Percentiles rank a stretch among this genome's conserved stretches.
These are phyloP conservation scores for Spinellus fusiger DNA, from an alignment of 192 early-diverging fungal species.

Conservation along the genomic window DNA sequence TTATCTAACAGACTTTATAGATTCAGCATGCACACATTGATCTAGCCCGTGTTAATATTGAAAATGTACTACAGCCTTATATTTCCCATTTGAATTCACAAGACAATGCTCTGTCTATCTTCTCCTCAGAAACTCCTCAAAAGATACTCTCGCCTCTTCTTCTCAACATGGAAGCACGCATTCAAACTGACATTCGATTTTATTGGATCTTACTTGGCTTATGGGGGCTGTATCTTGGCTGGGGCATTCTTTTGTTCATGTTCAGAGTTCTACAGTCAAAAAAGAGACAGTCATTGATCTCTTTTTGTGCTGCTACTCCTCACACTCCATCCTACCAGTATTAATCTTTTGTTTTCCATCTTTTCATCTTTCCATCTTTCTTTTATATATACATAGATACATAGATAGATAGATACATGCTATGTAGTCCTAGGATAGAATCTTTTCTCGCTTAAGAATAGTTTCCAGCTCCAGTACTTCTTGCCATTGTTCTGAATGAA, in stretches of 20 bases:
- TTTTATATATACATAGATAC: background rate
- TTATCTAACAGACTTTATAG: background rate
- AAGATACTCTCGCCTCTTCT: background rate
- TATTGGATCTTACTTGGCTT: background rate
- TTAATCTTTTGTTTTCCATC: too few relatives aligned
- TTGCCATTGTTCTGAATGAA: conserved; percentile 22
- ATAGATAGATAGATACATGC: background rate
- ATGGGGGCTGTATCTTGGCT: background rate
- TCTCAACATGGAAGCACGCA: background rate
- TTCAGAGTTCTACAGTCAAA: background rate
- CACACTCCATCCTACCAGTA: too few relatives aligned
- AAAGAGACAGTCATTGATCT: background rate
- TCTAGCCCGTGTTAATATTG: background rate
- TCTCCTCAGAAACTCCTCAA: background rate
- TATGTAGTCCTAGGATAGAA: background rate
- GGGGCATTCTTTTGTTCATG: too few relatives aligned
- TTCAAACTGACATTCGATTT: background rate
- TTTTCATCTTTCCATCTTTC: too few relatives aligned
- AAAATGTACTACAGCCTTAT: background rate
- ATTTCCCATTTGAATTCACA: background rate
- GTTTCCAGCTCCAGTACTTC: conserved; percentile 28
- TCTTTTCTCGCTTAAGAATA: conserved; percentile 24
- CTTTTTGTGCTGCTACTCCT: background rate
- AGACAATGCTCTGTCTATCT: background rate
- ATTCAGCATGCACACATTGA: conserved; percentile 4